Evolutionary conservation across 164 flowering plant species (phyloP).

Genomic region (Chloranthus sessilifolius): DNA sequence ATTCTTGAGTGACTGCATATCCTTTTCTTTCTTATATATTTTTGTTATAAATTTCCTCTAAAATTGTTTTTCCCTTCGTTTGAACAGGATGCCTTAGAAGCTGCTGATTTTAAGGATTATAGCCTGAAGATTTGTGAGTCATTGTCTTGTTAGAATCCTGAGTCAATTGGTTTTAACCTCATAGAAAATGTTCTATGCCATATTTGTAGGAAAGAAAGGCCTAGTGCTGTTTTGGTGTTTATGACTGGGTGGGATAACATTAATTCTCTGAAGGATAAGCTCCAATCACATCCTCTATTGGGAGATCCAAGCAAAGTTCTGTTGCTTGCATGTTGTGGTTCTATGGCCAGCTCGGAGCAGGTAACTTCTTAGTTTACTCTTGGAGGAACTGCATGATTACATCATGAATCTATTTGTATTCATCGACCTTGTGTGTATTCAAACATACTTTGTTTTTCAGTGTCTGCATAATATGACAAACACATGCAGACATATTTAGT

Average conservation of each 20-base stretch:
- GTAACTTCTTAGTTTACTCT: constrained; percentile 26
- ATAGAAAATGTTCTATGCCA: constrained; percentile 68
- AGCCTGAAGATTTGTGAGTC: constrained; percentile 61
- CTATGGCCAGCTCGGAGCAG: constrained; percentile 99
- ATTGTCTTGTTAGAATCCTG: constrained; percentile 91
- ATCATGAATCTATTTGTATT: too few relatives aligned
- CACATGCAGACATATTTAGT: too few relatives aligned
- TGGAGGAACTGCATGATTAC: too few relatives aligned
- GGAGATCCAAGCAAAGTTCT: constrained; percentile 79
- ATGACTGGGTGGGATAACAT: constrained; percentile 99
- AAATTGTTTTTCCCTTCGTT: too few relatives aligned
- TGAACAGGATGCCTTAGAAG: constrained; percentile 66
- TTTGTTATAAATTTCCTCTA: neutral
- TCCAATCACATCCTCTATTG: constrained; percentile 59
- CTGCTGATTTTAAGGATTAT: constrained; percentile 60
- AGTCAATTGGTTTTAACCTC: constrained; percentile 83
- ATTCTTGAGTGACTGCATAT: constrained; percentile 3
- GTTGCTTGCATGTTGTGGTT: constrained; percentile 91
- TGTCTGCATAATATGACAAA: too few relatives aligned
- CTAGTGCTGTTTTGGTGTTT: constrained; percentile 91
- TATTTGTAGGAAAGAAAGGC: constrained; percentile 71
- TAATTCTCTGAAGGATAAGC: constrained; percentile 80
- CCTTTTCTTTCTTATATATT: neutral
- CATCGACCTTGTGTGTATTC: too few relatives aligned
- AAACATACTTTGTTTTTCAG: too few relatives aligned